Evolutionary conservation across 345 rosid species (phyloP).

Genomic region (Dipteronia sinensis): DNA sequence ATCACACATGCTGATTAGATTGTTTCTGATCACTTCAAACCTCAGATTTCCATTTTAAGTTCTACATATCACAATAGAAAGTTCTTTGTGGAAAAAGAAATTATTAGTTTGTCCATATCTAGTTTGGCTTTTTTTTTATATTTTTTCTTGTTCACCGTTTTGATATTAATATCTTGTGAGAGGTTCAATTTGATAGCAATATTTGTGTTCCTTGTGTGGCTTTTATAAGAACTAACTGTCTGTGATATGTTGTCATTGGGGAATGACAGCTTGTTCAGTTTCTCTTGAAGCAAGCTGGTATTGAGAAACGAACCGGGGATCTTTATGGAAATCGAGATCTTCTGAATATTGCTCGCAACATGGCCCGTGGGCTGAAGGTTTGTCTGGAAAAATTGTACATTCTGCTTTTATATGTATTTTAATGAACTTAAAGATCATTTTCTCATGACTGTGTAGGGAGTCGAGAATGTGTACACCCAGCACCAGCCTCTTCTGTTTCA

Average conservation of each 20-base stretch:
- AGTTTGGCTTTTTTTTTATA: not conserved
- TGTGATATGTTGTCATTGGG: slow-evolving; percentile 32
- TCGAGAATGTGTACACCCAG: slow-evolving; percentile 97
- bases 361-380: slow-evolving; percentile 99
- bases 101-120: not conserved
- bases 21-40: not conserved
- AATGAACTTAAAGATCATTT: slow-evolving; percentile 5
- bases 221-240: slow-evolving; percentile 6
- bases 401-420: slow-evolving; percentile 12
- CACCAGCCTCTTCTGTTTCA: slow-evolving; percentile 97
- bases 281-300: slow-evolving; percentile 95
- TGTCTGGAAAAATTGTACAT: slow-evolving; percentile 18
- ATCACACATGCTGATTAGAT: not conserved
- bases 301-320: slow-evolving; percentile 92
- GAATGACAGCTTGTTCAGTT: slow-evolving; percentile 86
- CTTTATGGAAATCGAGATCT: slow-evolving; percentile 94
- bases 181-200: not conserved
- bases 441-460: slow-evolving; percentile 53
- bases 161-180: not conserved
- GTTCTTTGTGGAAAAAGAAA: not conserved
- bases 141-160: not conserved
- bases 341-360: slow-evolving; percentile 94
- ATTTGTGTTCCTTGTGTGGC: slow-evolving; percentile 1
- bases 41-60: not conserved
- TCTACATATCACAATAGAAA: slow-evolving; percentile 10